Evolutionary conservation across 805 yeast genomes (phyloP), one percentile per base, ranked within the genome.

Genomic region (Komagataella pseudopastoris): DNA sequence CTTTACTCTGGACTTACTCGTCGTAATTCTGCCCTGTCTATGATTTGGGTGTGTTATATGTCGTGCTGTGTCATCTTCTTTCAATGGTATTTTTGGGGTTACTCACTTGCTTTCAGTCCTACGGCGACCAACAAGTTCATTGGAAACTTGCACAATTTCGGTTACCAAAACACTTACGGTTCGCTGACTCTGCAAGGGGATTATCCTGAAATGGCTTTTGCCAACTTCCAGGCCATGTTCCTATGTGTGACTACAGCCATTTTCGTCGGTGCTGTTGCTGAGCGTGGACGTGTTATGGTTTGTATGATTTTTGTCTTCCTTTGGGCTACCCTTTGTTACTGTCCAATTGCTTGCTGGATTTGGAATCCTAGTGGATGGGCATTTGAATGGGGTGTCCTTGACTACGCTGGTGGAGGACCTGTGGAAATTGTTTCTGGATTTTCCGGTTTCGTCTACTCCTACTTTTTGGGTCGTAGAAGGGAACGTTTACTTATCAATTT

Each of bases 81-180:
- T 62, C 96, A 89, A 63, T 91, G 98, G 98, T 91, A 89, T 66
- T 88, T 91, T 63, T 93, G 98, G 96, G 97, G 96, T n/a, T 90
- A 88, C 64, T 88, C 96, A 0, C 68, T 91, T 46, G 95, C 98
- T 3, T 89, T 93, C 60, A 80, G 91, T 0, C 59, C 74, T n/a
- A 77, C 85, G 0, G 88, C 96, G 1, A 71, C 83, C 39, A 89
- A 90, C 66, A 80, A 83, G 47, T 93, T 83, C 64, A 91, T 91
- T 58, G 99, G 99, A 5, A 83, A 91, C 64, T 67, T 91, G 58
- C 82, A 81, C 58, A 75, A 81, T 48, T 87, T 90, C 66, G 98
- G 96, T 4, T 80, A 88, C 61, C 77, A 85, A 62, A 76, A 85
- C 63, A 79, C 88, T 10, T 71, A 81, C 61, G 74, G 82, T 55